Evolutionary conservation across 768 basidiomycete genomes (phyloP), one percentile per base, ranked within the genome.

Genomic region (Rhodotorula taiwanensis): DNA sequence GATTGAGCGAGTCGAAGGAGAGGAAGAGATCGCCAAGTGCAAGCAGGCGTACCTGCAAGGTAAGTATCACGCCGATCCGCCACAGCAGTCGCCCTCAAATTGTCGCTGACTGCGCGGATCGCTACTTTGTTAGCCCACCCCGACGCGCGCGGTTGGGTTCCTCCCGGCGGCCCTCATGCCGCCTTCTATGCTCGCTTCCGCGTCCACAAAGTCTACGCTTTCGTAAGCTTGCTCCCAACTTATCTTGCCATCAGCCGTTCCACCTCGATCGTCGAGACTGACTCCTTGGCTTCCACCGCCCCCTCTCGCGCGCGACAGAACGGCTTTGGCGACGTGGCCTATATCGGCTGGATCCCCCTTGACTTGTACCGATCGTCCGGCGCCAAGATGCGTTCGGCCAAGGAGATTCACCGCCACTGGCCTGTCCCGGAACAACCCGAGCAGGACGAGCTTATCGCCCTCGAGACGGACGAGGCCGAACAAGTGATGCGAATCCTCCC

Each of bases 281-380:
- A n/a, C n/a, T n/a, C n/a, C n/a, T n/a, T n/a, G 36, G 36, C 36
- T 39, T 39, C 2, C 31, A 10, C 23, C 33, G 3, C 51, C n/a
- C n/a, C n/a, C n/a, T n/a, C 6, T 4, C 33, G 2, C 34, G 25
- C 33, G 5, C 11, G 28, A 8, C 53, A 58, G 64, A 36, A 58
- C 31, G 68, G 71, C 23, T 67, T 70, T 54, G 67, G 71, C 42
- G 65, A 67, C 59, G 66, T 66, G 16, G 56, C 67, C 14, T 66
- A 58, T 50, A 70, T 70, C 48, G 67, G 69, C 16, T 72, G 71
- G 71, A 51, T 70, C 31, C 69, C 69, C 8, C 56, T 70, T 27
- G 71, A 72, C 23, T 44, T 61, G 34, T 72, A 70, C 59, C 62
- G 60, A 28, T 51, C 31, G 1, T 52, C 59, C 16, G 60, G 60